These are phyloP conservation scores for Fraxinus platypoda DNA, from an alignment of 305 asterid genomes.

Conservation along the genomic window DNA sequence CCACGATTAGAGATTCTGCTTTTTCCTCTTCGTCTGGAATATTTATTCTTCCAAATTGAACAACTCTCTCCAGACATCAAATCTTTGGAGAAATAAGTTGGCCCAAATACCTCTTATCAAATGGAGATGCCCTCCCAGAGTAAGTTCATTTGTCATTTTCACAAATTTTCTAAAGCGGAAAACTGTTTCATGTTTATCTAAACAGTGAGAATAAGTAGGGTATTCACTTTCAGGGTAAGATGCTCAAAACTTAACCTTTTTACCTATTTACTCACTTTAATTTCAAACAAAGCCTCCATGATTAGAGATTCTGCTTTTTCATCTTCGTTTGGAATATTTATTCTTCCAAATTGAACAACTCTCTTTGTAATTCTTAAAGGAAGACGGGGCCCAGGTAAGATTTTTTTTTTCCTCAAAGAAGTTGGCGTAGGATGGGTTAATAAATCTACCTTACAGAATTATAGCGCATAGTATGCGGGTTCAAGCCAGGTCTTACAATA, in stretches of 20 bases:
- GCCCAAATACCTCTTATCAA: constrained; percentile 68
- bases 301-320: neutral
- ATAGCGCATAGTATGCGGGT: neutral
- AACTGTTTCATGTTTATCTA: neutral
- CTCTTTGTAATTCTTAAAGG: neutral
- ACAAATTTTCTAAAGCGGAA: constrained; percentile 1
- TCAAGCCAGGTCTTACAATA: neutral
- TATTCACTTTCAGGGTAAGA: neutral
- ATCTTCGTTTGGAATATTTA: neutral
- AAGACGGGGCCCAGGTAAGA: neutral
- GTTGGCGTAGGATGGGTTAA: neutral
- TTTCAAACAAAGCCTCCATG: neutral
- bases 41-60: neutral
- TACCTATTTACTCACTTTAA: neutral
- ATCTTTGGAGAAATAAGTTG: constrained; percentile 45
- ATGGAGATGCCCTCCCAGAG: constrained; percentile 78
- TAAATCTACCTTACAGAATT: neutral
- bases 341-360: neutral
- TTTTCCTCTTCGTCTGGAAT: neutral
- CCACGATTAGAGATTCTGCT: neutral
- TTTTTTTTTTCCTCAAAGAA: neutral
- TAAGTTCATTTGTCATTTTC: constrained; percentile 30
- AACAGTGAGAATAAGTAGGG: neutral
- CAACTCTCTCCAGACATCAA: constrained; percentile 56
- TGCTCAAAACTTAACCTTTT: neutral